These are phyloP conservation scores for Xylaria scruposa DNA, from an alignment of 495 filamentous ascomycete genomes.

Conservation along the genomic window DNA sequence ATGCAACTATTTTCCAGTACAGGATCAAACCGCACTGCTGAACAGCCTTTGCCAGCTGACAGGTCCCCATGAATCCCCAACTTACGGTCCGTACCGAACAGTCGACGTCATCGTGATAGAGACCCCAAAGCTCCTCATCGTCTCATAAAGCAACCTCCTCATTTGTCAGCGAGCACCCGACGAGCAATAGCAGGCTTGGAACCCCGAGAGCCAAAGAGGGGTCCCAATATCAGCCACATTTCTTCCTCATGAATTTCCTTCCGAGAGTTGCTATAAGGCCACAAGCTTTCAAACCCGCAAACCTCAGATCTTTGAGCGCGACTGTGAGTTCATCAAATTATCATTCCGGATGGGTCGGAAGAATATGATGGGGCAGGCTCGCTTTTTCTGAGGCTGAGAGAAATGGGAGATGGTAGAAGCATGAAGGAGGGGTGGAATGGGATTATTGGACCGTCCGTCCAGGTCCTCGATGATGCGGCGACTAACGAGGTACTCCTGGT, in stretches of 20 bases:
- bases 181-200: background rate
- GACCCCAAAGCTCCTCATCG: slow-evolving; percentile 20
- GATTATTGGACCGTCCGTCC: background rate
- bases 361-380: background rate
- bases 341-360: slow-evolving; percentile 4
- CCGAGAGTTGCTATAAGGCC: slow-evolving; percentile 32
- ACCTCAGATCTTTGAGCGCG: slow-evolving; percentile 37
- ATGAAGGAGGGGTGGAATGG: background rate
- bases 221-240: background rate
- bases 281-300: slow-evolving; percentile 31
- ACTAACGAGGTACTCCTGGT: slow-evolving; percentile 20
- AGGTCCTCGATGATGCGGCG: slow-evolving; percentile 23
- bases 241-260: slow-evolving; percentile 38
- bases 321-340: slow-evolving; percentile 36
- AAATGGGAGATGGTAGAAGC: background rate
- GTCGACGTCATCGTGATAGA: slow-evolving; percentile 29
- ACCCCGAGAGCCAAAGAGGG: slow-evolving; percentile 5
- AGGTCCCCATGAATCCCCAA: background rate
- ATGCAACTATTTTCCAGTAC: background rate
- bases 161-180: slow-evolving; percentile 16
- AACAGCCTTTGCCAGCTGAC: slow-evolving; percentile 11
- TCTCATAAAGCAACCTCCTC: slow-evolving; percentile 25
- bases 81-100: slow-evolving; percentile 27
- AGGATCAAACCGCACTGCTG: background rate
- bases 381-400: background rate